These are phyloP conservation scores for Dryadomyces quercivorus DNA, from an alignment of 2,329 filamentous ascomycete species.

Conservation along the genomic window DNA sequence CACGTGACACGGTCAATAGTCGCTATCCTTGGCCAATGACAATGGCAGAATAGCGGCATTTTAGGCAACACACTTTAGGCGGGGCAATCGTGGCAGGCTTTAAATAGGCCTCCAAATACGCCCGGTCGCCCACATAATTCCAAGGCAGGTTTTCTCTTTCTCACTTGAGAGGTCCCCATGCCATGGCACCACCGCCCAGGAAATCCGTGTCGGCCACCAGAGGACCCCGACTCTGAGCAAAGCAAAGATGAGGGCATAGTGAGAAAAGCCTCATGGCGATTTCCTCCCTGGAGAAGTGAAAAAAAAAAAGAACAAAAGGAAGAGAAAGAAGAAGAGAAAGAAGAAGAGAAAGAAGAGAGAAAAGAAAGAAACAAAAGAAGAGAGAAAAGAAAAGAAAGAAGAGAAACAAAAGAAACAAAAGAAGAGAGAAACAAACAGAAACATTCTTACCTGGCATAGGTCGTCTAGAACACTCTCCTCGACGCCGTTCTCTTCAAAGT, in stretches of 20 bases:
- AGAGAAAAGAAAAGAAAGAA: not conserved
- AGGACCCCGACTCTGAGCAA: too few species aligned
- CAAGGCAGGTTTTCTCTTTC: not conserved
- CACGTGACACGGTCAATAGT: not conserved
- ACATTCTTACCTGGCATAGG: slow-evolving; percentile 64
- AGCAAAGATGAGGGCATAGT: not conserved
- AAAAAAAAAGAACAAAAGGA: too few species aligned
- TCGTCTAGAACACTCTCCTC: slow-evolving; percentile 79
- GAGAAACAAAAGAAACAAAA: not conserved
- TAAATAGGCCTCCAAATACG: slow-evolving; percentile 7
- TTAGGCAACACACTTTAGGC: slow-evolving; percentile 6
- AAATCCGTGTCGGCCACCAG: not conserved
- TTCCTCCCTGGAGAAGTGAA: not conserved
- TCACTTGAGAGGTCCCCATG: not conserved
- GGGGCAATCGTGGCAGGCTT: slow-evolving; percentile 16
- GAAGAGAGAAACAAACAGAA: not conserved
- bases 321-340: not conserved
- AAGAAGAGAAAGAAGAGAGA: not conserved
- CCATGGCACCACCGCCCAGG: not conserved
- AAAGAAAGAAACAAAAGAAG: not conserved
- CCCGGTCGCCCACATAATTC: not conserved
- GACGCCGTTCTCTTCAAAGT: slow-evolving; percentile 94
- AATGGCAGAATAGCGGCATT: slow-evolving; percentile 5
- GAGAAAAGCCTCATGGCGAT: not conserved
- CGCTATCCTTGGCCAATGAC: not conserved